A percentile compares a stretch with the other conserved stretches of the same genome.
phyloP scores from a whole-genome alignment of 2,329 filamentous ascomycete species.

The Aureobasidium vineae region DNA sequence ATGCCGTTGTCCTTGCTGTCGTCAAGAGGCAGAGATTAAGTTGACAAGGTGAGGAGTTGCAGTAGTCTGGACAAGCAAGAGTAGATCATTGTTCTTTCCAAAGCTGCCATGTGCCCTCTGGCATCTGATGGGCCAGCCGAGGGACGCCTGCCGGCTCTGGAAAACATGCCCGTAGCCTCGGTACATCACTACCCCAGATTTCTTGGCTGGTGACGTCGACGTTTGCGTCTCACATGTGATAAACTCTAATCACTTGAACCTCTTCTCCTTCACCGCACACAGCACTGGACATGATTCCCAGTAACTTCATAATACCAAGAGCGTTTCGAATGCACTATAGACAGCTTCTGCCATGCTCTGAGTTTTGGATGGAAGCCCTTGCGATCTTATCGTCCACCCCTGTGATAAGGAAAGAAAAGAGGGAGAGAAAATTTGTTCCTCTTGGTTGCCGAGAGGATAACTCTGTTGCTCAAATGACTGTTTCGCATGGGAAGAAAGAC shows the following conservation, averaged over 20 bases:
- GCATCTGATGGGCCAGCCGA: slow-evolving; percentile 5
- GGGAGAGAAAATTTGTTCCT: too few species aligned
- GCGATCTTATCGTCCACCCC: too few species aligned
- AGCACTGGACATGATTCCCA: not conserved
- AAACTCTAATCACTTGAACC: not conserved
- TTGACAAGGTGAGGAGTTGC: too few species aligned
- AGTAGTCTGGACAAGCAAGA: not conserved
- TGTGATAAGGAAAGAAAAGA: not conserved
- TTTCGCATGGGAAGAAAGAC: not conserved
- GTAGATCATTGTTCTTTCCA: not conserved
- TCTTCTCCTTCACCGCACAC: not conserved
- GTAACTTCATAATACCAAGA: too few species aligned
- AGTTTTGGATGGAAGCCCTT: too few species aligned
- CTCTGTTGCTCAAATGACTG: not conserved
- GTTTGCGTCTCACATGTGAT: not conserved
- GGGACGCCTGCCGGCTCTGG: slow-evolving; percentile 3
- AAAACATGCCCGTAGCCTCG: slow-evolving; percentile 18
- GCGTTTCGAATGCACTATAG: too few species aligned
- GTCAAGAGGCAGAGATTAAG: not conserved
- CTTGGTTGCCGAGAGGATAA: not conserved
- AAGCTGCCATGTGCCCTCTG: slow-evolving; percentile 10
- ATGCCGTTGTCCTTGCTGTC: not conserved
- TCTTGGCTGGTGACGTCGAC: slow-evolving; percentile 1
- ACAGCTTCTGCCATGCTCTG: too few species aligned
- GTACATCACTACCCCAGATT: slow-evolving; percentile 5